A percentile compares a stretch with the other conserved stretches of the same genome.
Evolutionary conservation across 1,284 basidiomycete species (phyloP).

Genomic region (Erythrobasidium hasegawianum): DNA sequence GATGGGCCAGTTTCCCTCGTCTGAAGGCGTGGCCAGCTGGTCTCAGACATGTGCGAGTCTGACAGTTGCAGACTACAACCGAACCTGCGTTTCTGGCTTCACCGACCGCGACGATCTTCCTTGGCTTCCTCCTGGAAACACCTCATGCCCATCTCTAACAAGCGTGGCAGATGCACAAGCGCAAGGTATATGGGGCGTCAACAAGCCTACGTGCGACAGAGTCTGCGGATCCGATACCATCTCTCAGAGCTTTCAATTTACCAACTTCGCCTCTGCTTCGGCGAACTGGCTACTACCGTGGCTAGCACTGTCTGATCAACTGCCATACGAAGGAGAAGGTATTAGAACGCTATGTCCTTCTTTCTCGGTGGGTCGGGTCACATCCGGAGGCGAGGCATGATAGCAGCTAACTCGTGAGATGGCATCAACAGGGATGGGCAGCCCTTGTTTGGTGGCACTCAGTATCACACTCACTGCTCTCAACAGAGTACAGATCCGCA

Average conservation of each 20-base stretch:
- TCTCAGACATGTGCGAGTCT: background rate
- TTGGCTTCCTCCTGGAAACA: background rate
- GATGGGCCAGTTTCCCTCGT: background rate
- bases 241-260: conserved; percentile 5
- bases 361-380: conserved; percentile 4
- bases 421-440: conserved; percentile 1
- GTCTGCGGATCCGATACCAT: background rate
- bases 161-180: background rate
- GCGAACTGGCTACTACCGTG: conserved; percentile 24
- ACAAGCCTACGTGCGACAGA: background rate
- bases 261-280: conserved; percentile 11
- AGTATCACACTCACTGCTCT: conserved; percentile 15
- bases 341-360: conserved; percentile 6
- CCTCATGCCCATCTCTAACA: background rate
- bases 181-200: background rate
- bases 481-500: conserved; percentile 10
- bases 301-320: conserved; percentile 10
- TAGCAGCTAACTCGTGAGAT: background rate
- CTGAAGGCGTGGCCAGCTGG: background rate
- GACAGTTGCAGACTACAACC: background rate
- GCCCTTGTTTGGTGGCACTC: conserved; percentile 1
- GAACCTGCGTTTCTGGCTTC: background rate
- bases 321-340: conserved; percentile 13
- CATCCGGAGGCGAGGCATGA: background rate
- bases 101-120: background rate